These are phyloP conservation scores for Termitomyces sp. DNA, from an alignment of 768 basidiomycete species.

Conservation along the genomic window DNA sequence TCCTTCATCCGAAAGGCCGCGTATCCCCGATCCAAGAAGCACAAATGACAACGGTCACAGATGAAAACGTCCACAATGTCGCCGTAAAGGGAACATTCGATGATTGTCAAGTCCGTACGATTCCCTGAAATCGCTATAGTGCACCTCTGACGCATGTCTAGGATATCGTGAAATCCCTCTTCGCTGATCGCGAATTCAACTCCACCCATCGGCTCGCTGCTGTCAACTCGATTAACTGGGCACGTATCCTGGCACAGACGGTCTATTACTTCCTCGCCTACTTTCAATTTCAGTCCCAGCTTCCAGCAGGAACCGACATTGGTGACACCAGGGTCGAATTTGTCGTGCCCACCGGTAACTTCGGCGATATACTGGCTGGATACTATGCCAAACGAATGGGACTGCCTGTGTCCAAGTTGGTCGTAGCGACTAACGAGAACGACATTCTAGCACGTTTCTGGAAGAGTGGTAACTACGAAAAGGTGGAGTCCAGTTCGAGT, in stretches of 20 bases:
- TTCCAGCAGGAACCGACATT: conserved; percentile 32
- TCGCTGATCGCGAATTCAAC: conserved; percentile 86
- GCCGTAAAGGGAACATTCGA: conserved; percentile 95
- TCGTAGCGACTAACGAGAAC: conserved; percentile 93
- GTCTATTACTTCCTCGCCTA: conserved; percentile 98
- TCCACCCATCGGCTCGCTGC: conserved; percentile 86
- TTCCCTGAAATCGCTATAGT: not conserved
- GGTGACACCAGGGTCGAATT: conserved; percentile 69
- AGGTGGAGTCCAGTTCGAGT: conserved; percentile 51
- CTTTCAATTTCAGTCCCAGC: conserved; percentile 67
- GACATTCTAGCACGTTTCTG: conserved; percentile 97
- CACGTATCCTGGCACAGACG: conserved; percentile 96
- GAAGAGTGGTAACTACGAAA: conserved; percentile 88
- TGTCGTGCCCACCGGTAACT: conserved; percentile 98
- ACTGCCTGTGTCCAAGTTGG: conserved; percentile 81
- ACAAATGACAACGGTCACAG: conserved; percentile 98
- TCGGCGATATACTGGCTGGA: conserved; percentile 95
- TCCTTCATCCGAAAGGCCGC: conserved; percentile 95
- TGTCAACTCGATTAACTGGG: conserved; percentile 99
- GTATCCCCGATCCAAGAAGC: conserved; percentile 98
- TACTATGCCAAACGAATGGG: conserved; percentile 97
- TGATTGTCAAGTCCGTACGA: conserved; percentile 77
- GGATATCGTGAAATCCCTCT: conserved; percentile 93
- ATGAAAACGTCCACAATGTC: conserved; percentile 91
- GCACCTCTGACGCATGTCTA: conserved; percentile 24